Percentiles rank a stretch among this genome's conserved stretches.
phyloP scores from a whole-genome alignment of 345 rosid genomes.

The Bruguiera gymnorhiza region DNA sequence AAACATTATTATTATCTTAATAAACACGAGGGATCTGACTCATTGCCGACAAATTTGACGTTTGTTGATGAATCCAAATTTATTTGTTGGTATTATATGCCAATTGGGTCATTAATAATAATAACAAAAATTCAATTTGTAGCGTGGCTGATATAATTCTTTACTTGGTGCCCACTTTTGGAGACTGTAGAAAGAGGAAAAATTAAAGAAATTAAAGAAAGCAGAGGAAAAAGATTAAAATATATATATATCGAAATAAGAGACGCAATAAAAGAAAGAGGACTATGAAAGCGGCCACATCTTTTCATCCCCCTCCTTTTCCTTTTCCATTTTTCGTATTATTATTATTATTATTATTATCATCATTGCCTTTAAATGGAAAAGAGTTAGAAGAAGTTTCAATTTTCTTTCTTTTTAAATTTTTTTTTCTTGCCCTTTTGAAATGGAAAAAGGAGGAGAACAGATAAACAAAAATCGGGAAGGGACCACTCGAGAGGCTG shows the following conservation, averaged over 20 bases:
- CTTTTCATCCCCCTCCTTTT: background rate
- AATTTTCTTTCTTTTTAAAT: too few species aligned
- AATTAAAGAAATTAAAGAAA: background rate
- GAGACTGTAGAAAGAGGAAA: too few species aligned
- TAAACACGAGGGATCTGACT: background rate
- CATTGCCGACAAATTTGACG: background rate
- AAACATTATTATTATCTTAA: too few species aligned
- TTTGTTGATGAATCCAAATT: background rate
- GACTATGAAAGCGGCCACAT: slow-evolving; percentile 26
- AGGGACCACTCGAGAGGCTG: slow-evolving; percentile 29
- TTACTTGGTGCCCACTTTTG: too few species aligned
- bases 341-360: too few species aligned
- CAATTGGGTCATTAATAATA: background rate
- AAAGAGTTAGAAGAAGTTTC: too few species aligned
- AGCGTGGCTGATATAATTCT: too few species aligned
- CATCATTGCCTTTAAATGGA: background rate
- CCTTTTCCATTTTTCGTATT: background rate
- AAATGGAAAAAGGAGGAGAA: background rate
- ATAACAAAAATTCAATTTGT: too few species aligned
- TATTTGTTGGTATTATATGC: too few species aligned
- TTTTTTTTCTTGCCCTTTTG: background rate
- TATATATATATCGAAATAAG: background rate
- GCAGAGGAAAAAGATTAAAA: background rate
- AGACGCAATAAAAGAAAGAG: background rate
- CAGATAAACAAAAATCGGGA: background rate